Base-by-base conservation (phyloP, 352 stramenopile genomes). In the Phytopythium aichiense region DNA sequence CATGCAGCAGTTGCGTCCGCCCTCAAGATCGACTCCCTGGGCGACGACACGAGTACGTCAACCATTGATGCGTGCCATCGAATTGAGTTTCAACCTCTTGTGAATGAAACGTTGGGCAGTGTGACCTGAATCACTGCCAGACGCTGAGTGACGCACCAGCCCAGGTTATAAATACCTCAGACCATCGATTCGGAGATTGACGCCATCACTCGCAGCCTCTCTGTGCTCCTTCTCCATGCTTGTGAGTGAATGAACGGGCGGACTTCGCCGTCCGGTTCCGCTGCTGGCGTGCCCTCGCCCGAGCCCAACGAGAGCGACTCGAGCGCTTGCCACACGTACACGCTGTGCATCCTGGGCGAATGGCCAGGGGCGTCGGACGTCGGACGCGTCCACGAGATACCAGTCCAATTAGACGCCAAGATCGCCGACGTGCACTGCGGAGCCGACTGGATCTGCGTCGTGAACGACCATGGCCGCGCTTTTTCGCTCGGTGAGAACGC, bases 401-500 rank as follows among this genome's bases (percentile, higher is more conserved):
- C 68, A 7, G 28, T 77, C 45, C 60, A 81, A 46, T 49, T 88
- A 15, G 76, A 87, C 22, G 69, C 72, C 25, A 61, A 67, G 13
- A 74, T 91, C 46, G 31, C 64, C 11, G 71, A 86, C 12, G 66
- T 81, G 33, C 76, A 66, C 51, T 84, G 74, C 46, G 79, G 79
- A 2, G 60, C 71, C 7, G 71, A 83, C 25, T 92, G 79, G 79
- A 57, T 76, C 42, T 81, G 69, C 51, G 25, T 88, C 9, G 62
- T 90, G 2, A 79, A 75, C 15, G 71, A 81, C 23, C 64, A 70
- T 35, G 77, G 77, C 4, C 68, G 64, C n/a, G 70, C 69, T 6
- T 92, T 74, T 53, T 81, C 76, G 4, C 80, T 81, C 15, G 82
- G 79, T 0, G 72, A 65, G 61, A 89, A 88, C 45, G 72, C 67